A percentile compares a stretch with the other conserved stretches of the same genome.
Evolutionary conservation across 2,329 filamentous ascomycete species (phyloP).

Genomic region (Fusarium sarcochroum): DNA sequence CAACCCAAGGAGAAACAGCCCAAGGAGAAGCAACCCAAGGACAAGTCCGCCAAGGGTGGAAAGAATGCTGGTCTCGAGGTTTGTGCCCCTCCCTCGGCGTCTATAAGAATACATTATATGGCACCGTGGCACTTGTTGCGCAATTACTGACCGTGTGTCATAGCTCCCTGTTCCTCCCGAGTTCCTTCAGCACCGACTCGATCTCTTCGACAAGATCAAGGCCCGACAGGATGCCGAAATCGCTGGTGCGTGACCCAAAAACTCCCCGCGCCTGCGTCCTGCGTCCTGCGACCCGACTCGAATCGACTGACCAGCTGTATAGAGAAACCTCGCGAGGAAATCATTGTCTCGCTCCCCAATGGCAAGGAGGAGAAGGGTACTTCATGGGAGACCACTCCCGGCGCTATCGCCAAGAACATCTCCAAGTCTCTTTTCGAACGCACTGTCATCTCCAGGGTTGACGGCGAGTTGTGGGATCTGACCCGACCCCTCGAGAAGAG

Average conservation of each 20-base stretch:
- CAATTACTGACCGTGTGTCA: constrained; percentile 39
- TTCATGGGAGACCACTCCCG: constrained; percentile 93
- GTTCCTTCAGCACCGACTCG: constrained; percentile 86
- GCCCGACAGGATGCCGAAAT: constrained; percentile 85
- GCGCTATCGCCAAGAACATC: constrained; percentile 81
- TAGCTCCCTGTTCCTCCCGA: constrained; percentile 70
- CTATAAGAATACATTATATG: constrained; percentile 8
- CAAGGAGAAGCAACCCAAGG: constrained; percentile 50
- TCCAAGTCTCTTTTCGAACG: constrained; percentile 88
- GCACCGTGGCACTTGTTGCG: constrained; percentile 5
- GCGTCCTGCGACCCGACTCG: constrained; percentile 14
- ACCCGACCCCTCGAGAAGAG: constrained; percentile 90
- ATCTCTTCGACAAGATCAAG: constrained; percentile 91
- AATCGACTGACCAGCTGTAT: constrained; percentile 54
- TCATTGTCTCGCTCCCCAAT: constrained; percentile 80
- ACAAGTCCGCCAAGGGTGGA: constrained; percentile 63
- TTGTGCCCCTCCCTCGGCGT: constrained; percentile 26
- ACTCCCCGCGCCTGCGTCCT: background rate
- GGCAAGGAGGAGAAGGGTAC: constrained; percentile 80
- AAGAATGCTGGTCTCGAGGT: constrained; percentile 72
- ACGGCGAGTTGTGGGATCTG: constrained; percentile 92
- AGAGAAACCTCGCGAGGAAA: constrained; percentile 78
- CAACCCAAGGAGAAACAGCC: constrained; percentile 54
- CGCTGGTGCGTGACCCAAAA: constrained; percentile 53
- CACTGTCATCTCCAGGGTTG: constrained; percentile 87